Base-by-base conservation (phyloP, 352 stramenopile genomes). In the Phytophthora uliginosa region DNA sequence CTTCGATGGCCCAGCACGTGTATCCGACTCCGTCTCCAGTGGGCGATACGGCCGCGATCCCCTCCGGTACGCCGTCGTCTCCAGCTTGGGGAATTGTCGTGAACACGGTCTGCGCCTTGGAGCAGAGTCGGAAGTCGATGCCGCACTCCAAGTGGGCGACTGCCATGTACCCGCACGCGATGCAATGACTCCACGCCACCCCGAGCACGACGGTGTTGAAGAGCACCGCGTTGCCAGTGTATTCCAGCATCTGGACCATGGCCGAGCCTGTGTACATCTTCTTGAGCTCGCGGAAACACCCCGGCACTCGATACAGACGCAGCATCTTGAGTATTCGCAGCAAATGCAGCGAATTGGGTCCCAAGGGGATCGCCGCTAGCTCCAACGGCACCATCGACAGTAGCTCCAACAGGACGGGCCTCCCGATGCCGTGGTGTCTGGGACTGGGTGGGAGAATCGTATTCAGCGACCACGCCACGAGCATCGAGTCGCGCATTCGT, bases 1-100 rank as follows among this genome's bases (percentile, higher is more conserved):
- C 86, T 34, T 92, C 82, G 22, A 94, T 91, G 0, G 78, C 85
- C 86, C 86, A 94, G 63, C 86, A 92, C 0, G 86, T 90, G 61
- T 84, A 88, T 7, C 36, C 31, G 12, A 56, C 62, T 7, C 71
- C 71, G 22, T 64, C 50, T 10, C 62, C 60, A 4, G 36, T 71
- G 0, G 71, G 61, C 8, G 60, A 69, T 13, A 80, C 66, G 9
- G 42, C 53, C 15, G 65, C 71, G 28, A 78, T 71, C 4, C 71
- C 66, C n/a, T 65, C 26, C 2, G 67, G 34, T 4, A 55, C 72
- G 2, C 67, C 67, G 22, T 61, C 22, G 36, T 70, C 54, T 6
- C 66, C 66, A 20, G 58, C 8, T 7, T 51, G 54, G 1, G 71
- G 60, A 28, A 75, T 66, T 54, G 57, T 73, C 5, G 36, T 62